Evolutionary conservation across 305 asterid genomes (phyloP).

Genomic region (Withania somnifera): DNA sequence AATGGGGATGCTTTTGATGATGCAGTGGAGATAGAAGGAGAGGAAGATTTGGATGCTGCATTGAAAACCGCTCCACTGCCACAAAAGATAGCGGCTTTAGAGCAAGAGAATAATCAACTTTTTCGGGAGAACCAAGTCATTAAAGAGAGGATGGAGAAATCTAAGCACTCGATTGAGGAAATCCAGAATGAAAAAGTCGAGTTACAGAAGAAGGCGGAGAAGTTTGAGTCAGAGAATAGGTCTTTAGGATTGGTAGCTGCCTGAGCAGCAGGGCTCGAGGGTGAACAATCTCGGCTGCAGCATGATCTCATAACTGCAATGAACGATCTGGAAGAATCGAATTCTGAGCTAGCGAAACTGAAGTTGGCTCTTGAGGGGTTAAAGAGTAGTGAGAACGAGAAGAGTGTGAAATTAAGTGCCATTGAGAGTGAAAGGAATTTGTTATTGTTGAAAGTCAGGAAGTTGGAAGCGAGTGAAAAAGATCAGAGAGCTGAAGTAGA

Average conservation of each 20-base stretch:
- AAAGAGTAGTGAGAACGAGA: slow-evolving; percentile 30
- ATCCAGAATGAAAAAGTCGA: slow-evolving; percentile 24
- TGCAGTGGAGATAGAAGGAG: slow-evolving; percentile 37
- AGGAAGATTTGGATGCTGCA: slow-evolving; percentile 18
- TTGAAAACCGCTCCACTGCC: slow-evolving; percentile 25
- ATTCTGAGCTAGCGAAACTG: slow-evolving; percentile 26
- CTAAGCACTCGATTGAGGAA: slow-evolving; percentile 26
- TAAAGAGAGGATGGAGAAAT: slow-evolving; percentile 29
- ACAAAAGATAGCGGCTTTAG: slow-evolving; percentile 34
- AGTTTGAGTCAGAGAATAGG: slow-evolving; percentile 25
- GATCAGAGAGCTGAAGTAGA: slow-evolving; percentile 27
- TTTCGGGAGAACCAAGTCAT: slow-evolving; percentile 27
- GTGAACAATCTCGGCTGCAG: slow-evolving; percentile 46
- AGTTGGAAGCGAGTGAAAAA: slow-evolving; percentile 13
- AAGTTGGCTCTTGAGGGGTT: slow-evolving; percentile 32
- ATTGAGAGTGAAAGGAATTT: slow-evolving; percentile 40
- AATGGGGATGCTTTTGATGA: slow-evolving; percentile 44
- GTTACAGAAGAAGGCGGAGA: slow-evolving; percentile 25
- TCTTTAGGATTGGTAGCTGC: slow-evolving; percentile 34
- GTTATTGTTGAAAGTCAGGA: slow-evolving; percentile 27
- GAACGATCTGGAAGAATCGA: slow-evolving; percentile 41
- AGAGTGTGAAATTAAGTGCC: slow-evolving; percentile 27
- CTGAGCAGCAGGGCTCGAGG: slow-evolving; percentile 60
- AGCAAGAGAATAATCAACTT: slow-evolving; percentile 40
- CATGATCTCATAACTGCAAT: slow-evolving; percentile 44